Conservation (phyloP, 305 asterid species). For the Salvia sclarea region DNA sequence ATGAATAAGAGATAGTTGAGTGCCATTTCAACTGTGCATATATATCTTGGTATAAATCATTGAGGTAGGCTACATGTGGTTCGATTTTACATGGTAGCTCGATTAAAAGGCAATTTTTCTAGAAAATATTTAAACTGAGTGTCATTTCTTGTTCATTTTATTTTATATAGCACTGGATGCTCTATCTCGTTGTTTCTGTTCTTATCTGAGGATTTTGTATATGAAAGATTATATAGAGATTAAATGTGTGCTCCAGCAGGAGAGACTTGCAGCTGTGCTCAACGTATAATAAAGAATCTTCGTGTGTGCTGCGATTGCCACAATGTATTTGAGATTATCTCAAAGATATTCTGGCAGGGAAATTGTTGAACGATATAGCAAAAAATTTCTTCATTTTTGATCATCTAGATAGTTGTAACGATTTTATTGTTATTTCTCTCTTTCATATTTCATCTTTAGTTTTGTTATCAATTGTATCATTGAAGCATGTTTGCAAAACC, state of each 20-base stretch:
- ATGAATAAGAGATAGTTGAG: neutral
- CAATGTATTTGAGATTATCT: slow-evolving; percentile 72
- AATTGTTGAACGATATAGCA: slow-evolving; percentile 72
- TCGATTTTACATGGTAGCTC: neutral
- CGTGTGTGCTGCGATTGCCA: slow-evolving; percentile 87
- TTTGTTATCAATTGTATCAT: no score
- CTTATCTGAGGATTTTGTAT: no score
- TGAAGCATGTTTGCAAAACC: no score
- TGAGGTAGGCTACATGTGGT: neutral
- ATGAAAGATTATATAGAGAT: no score
- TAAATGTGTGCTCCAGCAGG: no score
- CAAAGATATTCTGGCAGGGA: slow-evolving; percentile 84
- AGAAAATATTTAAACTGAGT: neutral
- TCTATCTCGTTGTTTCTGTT: no score
- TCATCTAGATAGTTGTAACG: slow-evolving; percentile 78
- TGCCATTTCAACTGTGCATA: neutral
- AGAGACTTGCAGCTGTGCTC: slow-evolving; percentile 76
- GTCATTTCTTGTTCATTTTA: slow-evolving; percentile 4
- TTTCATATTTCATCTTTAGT: no score
- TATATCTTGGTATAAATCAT: neutral
- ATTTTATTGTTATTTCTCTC: no score
- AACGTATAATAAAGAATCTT: slow-evolving; percentile 79
- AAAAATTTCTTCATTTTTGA: slow-evolving; percentile 90
- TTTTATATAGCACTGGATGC: neutral
- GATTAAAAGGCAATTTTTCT: neutral